phyloP scores from a whole-genome alignment of 2,329 filamentous ascomycete genomes.

The Botrytis tulipae region DNA sequence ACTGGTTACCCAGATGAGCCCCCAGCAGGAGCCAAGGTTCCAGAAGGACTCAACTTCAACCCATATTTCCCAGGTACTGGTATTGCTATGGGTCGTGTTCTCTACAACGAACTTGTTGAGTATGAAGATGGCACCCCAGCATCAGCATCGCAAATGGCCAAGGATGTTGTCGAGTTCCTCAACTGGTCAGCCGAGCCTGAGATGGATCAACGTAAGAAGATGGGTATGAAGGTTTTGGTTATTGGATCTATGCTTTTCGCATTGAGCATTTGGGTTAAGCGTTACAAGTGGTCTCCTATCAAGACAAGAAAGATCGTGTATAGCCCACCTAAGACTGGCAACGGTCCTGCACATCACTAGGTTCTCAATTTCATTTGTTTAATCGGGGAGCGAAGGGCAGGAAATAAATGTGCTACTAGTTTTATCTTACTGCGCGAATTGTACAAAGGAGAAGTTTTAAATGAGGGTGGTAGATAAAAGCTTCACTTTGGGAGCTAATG shows the following conservation, averaged over 20 bases:
- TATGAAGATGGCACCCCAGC: constrained; percentile 96
- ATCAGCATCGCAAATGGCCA: constrained; percentile 97
- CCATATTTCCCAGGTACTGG: constrained; percentile 99
- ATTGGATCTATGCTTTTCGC: constrained; percentile 77
- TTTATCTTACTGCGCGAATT: constrained; percentile 33
- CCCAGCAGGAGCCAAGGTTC: constrained; percentile 82
- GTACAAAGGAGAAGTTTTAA: constrained; percentile 33
- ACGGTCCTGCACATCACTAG: constrained; percentile 29
- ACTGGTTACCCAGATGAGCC: constrained; percentile 97
- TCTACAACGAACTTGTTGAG: constrained; percentile 96
- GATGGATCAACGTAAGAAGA: constrained; percentile 99
- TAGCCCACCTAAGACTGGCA: constrained; percentile 58
- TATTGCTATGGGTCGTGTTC: constrained; percentile 97
- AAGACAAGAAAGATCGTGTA: constrained; percentile 95
- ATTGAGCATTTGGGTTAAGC: constrained; percentile 94
- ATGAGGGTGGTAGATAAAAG: constrained; percentile 24
- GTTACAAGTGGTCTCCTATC: constrained; percentile 97
- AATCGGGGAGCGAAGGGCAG: constrained; percentile 23
- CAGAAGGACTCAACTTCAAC: constrained; percentile 97
- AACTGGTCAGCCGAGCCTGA: constrained; percentile 99
- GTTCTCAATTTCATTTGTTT: constrained; percentile 33
- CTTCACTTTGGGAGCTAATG: constrained; percentile 31
- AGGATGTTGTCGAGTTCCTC: constrained; percentile 97
- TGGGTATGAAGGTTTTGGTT: constrained; percentile 95
- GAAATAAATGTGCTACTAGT: constrained; percentile 40